Evolutionary conservation across 352 stramenopile genomes (phyloP), one percentile per base, ranked within the genome.

Genomic region (Globisporangium irregulare): DNA sequence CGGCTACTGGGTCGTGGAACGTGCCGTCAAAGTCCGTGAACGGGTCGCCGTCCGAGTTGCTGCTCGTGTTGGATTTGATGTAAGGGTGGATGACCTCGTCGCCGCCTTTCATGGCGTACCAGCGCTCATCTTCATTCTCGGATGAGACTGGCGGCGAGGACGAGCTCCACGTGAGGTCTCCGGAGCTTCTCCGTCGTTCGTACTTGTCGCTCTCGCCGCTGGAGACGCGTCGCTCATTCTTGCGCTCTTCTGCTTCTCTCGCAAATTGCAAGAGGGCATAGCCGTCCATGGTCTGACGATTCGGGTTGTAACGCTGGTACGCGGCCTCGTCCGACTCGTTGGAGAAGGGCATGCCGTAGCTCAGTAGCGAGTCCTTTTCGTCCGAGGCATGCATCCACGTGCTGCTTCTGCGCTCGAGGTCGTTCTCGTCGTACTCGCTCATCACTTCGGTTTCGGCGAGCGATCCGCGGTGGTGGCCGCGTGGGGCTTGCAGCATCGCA

Each of bases 361-460:
- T 25, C 20, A 73, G 65, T 24, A 69, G 58, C 20, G 68, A 56
- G n/a, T 77, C 56, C 2, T 50, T 55, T 20, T 66, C 65, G 32
- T 34, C 64, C 20, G 29, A 32, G 29, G 46, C 36, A 34, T 68
- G 61, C 7, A 72, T 27, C 73, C 73, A 77, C 25, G 62, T 58
- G 50, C 58, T 76, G 66, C 71, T 80, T 25, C 67, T 50, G 20
- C 69, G 64, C 29, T 43, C 34, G 32, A 48, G 46, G 25, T 74
- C 72, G 3, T 76, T 54, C 14, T 76, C 61, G 4, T 70, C 72
- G 32, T 54, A 62, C 4, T 76, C 70, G 27, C 67, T 75, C 36
- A 76, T 36, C 22, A 77, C 71, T 15, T 81, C 75, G 12, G 75
- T 81, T 64, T 79, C 75, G 3, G 75, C 73, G 20, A 81, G 64